phyloP scores from a whole-genome alignment of 495 filamentous ascomycete genomes.

The Patellaria atrata region DNA sequence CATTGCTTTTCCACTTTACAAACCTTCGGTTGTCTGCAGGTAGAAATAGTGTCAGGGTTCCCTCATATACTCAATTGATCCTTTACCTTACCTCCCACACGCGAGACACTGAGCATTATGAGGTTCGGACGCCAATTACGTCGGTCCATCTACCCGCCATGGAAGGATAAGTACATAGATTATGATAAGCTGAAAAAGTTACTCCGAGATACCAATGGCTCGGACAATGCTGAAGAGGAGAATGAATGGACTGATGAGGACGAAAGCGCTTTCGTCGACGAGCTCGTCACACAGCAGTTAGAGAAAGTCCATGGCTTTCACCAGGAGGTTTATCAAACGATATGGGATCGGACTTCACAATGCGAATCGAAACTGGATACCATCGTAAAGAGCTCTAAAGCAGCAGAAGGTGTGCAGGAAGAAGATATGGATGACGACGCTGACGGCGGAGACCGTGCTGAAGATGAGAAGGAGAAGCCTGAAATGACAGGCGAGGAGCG shows the following conservation, averaged over 20 bases:
- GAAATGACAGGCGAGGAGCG: constrained; percentile 27
- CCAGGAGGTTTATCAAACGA: constrained; percentile 50
- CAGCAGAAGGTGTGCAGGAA: constrained; percentile 11
- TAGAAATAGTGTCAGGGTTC: too few species aligned
- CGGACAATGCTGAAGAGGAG: constrained; percentile 31
- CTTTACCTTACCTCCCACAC: constrained; percentile 1
- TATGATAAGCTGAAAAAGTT: constrained; percentile 84
- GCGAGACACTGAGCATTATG: too few species aligned
- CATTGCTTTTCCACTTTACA: too few species aligned
- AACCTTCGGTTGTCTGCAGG: too few species aligned
- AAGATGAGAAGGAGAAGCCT: constrained; percentile 25
- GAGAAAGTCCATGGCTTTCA: constrained; percentile 94
- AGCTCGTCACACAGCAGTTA: constrained; percentile 82
- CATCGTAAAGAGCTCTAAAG: constrained; percentile 25
- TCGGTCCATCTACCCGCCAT: constrained; percentile 68
- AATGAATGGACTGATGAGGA: constrained; percentile 84
- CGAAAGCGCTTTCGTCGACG: constrained; percentile 84
- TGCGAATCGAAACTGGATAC: constrained; percentile 47
- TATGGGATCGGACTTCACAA: constrained; percentile 51
- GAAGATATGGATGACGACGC: too few species aligned
- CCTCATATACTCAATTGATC: too few species aligned
- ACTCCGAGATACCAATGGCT: constrained; percentile 45
- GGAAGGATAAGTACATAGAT: constrained; percentile 88
- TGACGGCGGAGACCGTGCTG: constrained; percentile 20
- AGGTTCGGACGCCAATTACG: constrained; percentile 81